A percentile compares a stretch with the other conserved stretches of the same genome.
Conservation (phyloP, 805 yeast species). For the Candida loeiensis region DNA sequence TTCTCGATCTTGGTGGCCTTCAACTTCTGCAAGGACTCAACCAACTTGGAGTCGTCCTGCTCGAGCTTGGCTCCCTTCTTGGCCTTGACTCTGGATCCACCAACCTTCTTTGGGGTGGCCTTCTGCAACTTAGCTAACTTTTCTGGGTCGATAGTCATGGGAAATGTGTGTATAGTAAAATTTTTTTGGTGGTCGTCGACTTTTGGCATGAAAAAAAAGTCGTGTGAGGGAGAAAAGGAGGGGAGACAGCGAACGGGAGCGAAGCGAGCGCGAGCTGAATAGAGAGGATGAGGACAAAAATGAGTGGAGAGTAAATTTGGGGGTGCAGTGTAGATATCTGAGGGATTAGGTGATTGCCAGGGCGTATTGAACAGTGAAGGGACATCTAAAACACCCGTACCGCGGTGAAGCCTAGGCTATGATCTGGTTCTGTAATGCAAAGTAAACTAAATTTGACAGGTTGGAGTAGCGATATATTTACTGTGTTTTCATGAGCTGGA, state of each 20-base stretch:
- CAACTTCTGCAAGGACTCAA: slow-evolving; percentile 82
- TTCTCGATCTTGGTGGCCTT: slow-evolving; percentile 85
- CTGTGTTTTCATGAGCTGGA: too few relatives aligned
- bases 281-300: not conserved
- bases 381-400: too few relatives aligned
- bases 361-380: not conserved
- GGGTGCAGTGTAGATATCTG: not conserved
- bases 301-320: not conserved
- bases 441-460: too few relatives aligned
- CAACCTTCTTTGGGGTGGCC: slow-evolving; percentile 73
- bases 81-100: slow-evolving; percentile 87
- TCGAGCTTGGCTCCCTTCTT: slow-evolving; percentile 69
- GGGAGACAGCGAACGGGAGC: not conserved
- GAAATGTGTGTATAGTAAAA: slow-evolving; percentile 1
- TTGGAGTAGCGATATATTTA: too few relatives aligned
- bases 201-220: slow-evolving; percentile 6
- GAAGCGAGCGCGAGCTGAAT: not conserved
- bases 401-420: too few relatives aligned
- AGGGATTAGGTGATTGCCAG: not conserved
- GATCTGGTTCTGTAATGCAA: too few relatives aligned
- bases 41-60: slow-evolving; percentile 88
- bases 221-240: slow-evolving; percentile 1
- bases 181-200: slow-evolving; percentile 14
- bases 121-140: slow-evolving; percentile 90
- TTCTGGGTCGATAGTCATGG: slow-evolving; percentile 89